phyloP scores from a whole-genome alignment of 108 stramenopile species.

The Fragilariopsis cylindrus region DNA sequence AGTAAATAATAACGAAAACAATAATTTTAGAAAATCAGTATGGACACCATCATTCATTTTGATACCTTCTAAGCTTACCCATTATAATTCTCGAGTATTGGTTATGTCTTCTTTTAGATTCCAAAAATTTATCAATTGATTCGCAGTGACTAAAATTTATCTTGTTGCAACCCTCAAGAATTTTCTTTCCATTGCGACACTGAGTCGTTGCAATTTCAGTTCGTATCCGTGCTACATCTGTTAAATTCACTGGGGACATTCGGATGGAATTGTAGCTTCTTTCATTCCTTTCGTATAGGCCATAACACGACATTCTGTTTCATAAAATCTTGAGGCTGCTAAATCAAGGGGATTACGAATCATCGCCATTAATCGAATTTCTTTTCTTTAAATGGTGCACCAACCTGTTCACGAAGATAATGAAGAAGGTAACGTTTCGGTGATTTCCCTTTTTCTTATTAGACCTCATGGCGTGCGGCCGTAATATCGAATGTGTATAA shows the following conservation, averaged over 20 bases:
- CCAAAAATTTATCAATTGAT: neutral
- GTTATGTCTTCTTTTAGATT: neutral
- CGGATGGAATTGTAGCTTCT: neutral
- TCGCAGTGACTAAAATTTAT: neutral
- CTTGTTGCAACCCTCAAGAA: neutral
- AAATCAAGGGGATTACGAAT: slow-evolving; percentile 7
- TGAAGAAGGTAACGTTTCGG: neutral
- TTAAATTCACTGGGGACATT: slow-evolving; percentile 6
- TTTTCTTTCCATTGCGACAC: neutral
- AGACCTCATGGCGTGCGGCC: neutral
- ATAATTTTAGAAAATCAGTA: too few species aligned
- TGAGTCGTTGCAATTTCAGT: too few species aligned
- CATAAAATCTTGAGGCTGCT: slow-evolving; percentile 2
- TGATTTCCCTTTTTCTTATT: neutral
- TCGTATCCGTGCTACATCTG: neutral
- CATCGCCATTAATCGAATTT: slow-evolving; percentile 16
- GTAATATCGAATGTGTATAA: neutral
- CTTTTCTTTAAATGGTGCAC: neutral
- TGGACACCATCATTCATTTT: too few species aligned
- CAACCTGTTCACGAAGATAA: neutral
- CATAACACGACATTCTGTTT: slow-evolving; percentile 1
- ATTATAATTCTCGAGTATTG: neutral
- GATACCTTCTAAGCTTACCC: neutral
- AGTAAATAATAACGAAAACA: too few species aligned
- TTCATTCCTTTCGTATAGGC: neutral